Percentiles rank a stretch among this genome's conserved stretches.
Conservation (phyloP, 176 grass and related monocot species). For the Chrysopogon serrulatus region DNA sequence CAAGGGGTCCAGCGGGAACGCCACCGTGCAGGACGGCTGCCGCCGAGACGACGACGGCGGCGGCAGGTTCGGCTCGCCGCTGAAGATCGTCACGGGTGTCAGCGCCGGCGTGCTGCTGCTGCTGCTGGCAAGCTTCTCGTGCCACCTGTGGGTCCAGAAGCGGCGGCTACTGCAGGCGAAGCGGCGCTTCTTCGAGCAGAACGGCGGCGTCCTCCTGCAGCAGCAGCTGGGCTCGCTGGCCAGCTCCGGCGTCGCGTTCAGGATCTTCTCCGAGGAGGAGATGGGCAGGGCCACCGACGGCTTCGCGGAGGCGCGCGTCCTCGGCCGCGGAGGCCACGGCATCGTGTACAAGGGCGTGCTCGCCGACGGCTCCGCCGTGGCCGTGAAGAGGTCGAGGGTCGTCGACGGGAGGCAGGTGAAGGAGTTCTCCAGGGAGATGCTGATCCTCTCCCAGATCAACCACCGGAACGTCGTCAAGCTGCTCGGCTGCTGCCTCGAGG, state of each 20-base stretch:
- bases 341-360: constrained; percentile 21
- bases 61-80: constrained; percentile 13
- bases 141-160: constrained; percentile 10
- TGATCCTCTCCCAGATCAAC: constrained; percentile 46
- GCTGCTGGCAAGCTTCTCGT: background rate
- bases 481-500: constrained; percentile 33
- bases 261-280: constrained; percentile 26
- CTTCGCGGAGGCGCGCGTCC: background rate
- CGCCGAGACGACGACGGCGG: background rate
- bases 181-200: constrained; percentile 31
- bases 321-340: constrained; percentile 14
- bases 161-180: constrained; percentile 7
- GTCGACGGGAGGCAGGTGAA: background rate
- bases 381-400: constrained; percentile 28
- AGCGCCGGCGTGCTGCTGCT: background rate
- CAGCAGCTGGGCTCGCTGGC: constrained; percentile 20
- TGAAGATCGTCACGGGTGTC: constrained; percentile 33
- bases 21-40: constrained; percentile 19
- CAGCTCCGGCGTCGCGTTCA: background rate
- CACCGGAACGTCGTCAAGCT: constrained; percentile 32
- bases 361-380: background rate
- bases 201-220: constrained; percentile 27
- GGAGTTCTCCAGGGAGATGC: constrained; percentile 35
- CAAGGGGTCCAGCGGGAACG: constrained; percentile 25
- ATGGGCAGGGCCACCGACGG: constrained; percentile 8